These are phyloP conservation scores for Lyophyllum semitale DNA, from an alignment of 768 basidiomycete species.

Conservation along the genomic window DNA sequence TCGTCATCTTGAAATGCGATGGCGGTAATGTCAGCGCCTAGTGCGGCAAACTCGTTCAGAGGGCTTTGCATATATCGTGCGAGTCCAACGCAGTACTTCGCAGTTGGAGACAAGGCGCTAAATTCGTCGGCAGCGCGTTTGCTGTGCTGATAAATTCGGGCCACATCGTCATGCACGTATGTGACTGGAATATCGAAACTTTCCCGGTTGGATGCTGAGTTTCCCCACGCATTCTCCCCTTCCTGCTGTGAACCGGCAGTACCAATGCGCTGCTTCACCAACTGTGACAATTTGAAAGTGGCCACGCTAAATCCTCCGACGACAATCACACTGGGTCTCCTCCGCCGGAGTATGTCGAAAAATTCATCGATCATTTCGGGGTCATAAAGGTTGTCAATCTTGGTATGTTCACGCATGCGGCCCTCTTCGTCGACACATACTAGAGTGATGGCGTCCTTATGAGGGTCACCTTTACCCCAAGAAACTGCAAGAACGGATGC, in stretches of 20 bases:
- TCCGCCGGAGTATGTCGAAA: slow-evolving; percentile 75
- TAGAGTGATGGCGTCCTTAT: slow-evolving; percentile 83
- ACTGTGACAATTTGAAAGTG: slow-evolving; percentile 68
- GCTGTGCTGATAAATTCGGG: slow-evolving; percentile 91
- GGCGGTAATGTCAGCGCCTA: slow-evolving; percentile 82
- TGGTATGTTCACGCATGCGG: slow-evolving; percentile 85
- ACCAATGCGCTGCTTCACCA: slow-evolving; percentile 57
- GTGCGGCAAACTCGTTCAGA: slow-evolving; percentile 89
- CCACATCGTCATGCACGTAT: slow-evolving; percentile 89
- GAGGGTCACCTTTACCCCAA: slow-evolving; percentile 94
- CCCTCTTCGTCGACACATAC: slow-evolving; percentile 89
- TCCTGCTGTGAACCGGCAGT: slow-evolving; percentile 24
- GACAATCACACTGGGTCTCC: slow-evolving; percentile 86
- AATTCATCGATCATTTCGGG: slow-evolving; percentile 71
- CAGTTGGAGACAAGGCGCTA: slow-evolving; percentile 70
- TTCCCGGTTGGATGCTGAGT: slow-evolving; percentile 37
- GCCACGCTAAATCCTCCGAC: slow-evolving; percentile 87
- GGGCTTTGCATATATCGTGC: slow-evolving; percentile 94
- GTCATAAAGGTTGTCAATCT: slow-evolving; percentile 85
- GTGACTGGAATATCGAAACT: slow-evolving; percentile 69
- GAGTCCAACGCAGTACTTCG: slow-evolving; percentile 91
- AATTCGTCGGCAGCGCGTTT: slow-evolving; percentile 85
- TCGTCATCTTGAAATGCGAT: slow-evolving; percentile 83
- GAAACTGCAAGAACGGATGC: slow-evolving; percentile 87
- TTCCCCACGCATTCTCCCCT: slow-evolving; percentile 28